phyloP scores from a whole-genome alignment of 2,329 filamentous ascomycete species.

The Parastagonospora nodorum region DNA sequence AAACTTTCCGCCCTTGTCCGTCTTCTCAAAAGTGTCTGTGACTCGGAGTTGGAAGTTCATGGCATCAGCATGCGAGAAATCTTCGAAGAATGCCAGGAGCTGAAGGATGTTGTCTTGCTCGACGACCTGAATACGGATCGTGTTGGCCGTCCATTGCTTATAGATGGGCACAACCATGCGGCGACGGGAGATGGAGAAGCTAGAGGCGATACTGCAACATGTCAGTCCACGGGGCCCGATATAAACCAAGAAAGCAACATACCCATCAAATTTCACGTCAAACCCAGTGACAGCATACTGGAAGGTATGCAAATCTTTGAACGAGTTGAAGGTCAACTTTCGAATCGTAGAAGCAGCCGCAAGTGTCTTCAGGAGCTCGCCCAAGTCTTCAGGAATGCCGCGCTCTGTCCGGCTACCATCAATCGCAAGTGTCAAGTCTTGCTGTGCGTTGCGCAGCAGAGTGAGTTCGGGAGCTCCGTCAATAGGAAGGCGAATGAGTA shows the following conservation, averaged over 20 bases:
- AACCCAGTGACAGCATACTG: slow-evolving; percentile 81
- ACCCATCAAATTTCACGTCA: slow-evolving; percentile 59
- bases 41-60: slow-evolving; percentile 88
- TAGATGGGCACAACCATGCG: slow-evolving; percentile 91
- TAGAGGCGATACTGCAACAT: slow-evolving; percentile 59
- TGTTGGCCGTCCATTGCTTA: slow-evolving; percentile 90
- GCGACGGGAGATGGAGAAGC: slow-evolving; percentile 80
- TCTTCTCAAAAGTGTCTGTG: slow-evolving; percentile 78
- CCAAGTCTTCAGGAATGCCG: slow-evolving; percentile 63
- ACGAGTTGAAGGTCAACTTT: slow-evolving; percentile 59
- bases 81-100: slow-evolving; percentile 83
- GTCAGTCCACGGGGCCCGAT: slow-evolving; percentile 22
- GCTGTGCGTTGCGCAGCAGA: slow-evolving; percentile 68
- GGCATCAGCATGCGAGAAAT: slow-evolving; percentile 83
- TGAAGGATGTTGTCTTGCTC: slow-evolving; percentile 76
- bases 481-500: slow-evolving; percentile 53
- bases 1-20: slow-evolving; percentile 60
- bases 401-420: slow-evolving; percentile 49
- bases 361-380: slow-evolving; percentile 64
- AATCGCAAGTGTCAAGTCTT: slow-evolving; percentile 77
- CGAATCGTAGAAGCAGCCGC: slow-evolving; percentile 70
- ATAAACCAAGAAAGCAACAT: not conserved
- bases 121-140: slow-evolving; percentile 79
- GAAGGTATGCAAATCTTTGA: slow-evolving; percentile 73
- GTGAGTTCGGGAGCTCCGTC: slow-evolving; percentile 44